phyloP scores from a whole-genome alignment of 1,139 yeast species.

The Kurtzmaniella quercitrusa region DNA sequence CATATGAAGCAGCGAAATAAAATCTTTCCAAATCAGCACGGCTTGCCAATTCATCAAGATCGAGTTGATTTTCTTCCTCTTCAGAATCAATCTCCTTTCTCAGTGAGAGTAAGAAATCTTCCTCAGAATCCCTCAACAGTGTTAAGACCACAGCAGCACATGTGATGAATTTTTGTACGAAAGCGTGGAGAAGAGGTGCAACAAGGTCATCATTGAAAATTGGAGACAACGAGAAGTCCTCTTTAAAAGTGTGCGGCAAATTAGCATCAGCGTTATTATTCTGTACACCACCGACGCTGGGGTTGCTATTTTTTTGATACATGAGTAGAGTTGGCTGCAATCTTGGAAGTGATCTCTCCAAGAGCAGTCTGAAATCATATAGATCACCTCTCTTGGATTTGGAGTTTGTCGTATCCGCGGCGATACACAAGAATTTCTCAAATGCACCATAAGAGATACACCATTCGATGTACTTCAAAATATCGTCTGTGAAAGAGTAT shows the following conservation, averaged over 20 bases:
- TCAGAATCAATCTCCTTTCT: conserved; percentile 24
- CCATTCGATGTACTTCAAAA: conserved; percentile 35
- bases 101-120: conserved; percentile 65
- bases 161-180: conserved; percentile 59
- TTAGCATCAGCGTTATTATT: not conserved
- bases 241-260: conserved; percentile 16
- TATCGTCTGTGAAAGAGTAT: conserved; percentile 44
- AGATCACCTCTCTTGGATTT: conserved; percentile 25
- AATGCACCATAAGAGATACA: conserved; percentile 62
- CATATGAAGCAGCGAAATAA: conserved; percentile 70
- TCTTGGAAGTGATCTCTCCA: conserved; percentile 64
- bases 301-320: conserved; percentile 17
- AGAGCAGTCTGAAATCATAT: conserved; percentile 63
- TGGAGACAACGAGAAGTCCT: conserved; percentile 13
- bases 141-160: conserved; percentile 79
- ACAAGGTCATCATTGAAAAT: conserved; percentile 28
- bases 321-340: conserved; percentile 39
- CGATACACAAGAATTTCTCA: conserved; percentile 67
- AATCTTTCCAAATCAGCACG: conserved; percentile 87
- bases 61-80: conserved; percentile 19
- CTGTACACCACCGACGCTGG: conserved; percentile 13
- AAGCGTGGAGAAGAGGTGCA: conserved; percentile 45
- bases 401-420: conserved; percentile 60
- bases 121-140: conserved; percentile 80
- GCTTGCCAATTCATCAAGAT: conserved; percentile 55